These are phyloP conservation scores for Colletotrichum orchidophilum DNA, from an alignment of 2,329 filamentous ascomycete species.

Conservation along the genomic window DNA sequence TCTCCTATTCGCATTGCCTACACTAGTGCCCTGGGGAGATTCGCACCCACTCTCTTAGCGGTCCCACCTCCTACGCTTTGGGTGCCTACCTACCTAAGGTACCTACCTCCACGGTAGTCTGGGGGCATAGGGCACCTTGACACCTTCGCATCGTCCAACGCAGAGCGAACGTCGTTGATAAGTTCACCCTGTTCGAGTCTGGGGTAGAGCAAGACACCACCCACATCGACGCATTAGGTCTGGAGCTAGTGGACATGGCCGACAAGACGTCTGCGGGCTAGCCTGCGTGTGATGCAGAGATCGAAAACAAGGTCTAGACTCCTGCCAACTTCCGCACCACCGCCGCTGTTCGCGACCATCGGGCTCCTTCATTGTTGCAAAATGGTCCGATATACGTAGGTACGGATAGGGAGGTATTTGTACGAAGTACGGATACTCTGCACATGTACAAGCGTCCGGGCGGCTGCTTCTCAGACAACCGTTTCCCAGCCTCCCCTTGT, in stretches of 20 bases:
- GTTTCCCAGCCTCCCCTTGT: conserved; percentile 22
- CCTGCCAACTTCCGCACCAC: not conserved
- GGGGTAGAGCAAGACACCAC: not conserved
- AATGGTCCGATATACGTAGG: conserved; percentile 2
- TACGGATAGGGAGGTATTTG: not conserved
- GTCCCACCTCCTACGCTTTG: not conserved
- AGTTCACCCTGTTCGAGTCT: not conserved
- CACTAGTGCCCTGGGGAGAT: conserved; percentile 1
- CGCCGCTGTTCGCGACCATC: not conserved
- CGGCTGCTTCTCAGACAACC: conserved; percentile 25
- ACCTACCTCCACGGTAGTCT: too few species aligned
- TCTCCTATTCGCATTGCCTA: not conserved
- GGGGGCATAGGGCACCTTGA: not conserved
- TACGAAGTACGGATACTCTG: not conserved
- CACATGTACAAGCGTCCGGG: conserved; percentile 8
- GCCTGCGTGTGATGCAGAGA: not conserved
- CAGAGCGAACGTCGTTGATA: not conserved
- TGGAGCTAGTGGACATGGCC: not conserved
- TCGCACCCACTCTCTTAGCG: conserved; percentile 2
- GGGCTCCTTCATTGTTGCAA: not conserved
- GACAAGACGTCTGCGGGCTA: not conserved
- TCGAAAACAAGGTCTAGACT: conserved; percentile 14
- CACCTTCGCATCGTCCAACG: not conserved
- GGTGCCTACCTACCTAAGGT: too few species aligned
- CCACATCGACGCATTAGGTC: not conserved